Evolutionary conservation across 805 yeast genomes (phyloP).

Genomic region (Barnettozyma sp.): DNA sequence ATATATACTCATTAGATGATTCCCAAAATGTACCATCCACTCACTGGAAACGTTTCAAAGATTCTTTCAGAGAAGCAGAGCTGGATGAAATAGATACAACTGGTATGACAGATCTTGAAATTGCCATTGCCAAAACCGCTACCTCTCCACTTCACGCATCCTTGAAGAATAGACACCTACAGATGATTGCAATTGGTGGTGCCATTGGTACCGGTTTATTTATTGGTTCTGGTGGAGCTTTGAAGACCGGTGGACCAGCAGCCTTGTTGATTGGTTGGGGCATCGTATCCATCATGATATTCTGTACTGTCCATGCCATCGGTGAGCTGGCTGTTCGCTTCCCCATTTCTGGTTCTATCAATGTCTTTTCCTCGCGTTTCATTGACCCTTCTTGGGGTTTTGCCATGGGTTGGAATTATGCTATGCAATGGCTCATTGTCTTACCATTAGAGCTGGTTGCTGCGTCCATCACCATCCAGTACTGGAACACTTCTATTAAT

Average conservation of each 20-base stretch:
- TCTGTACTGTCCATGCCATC: conserved; percentile 52
- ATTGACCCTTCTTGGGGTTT: conserved; percentile 52
- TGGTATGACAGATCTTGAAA: too few species aligned
- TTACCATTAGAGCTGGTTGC: conserved; percentile 57
- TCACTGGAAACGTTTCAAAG: conserved; percentile 54
- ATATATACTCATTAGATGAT: conserved; percentile 20
- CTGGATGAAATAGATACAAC: too few species aligned
- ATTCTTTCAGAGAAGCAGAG: too few species aligned
- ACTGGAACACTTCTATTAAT: conserved; percentile 43
- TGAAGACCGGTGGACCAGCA: conserved; percentile 58
- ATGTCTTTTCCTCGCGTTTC: conserved; percentile 43
- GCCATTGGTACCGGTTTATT: conserved; percentile 68
- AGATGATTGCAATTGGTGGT: conserved; percentile 67
- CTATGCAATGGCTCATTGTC: conserved; percentile 48
- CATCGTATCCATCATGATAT: conserved; percentile 51
- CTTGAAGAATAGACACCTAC: conserved; percentile 51
- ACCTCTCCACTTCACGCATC: too few species aligned
- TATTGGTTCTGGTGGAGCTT: conserved; percentile 55
- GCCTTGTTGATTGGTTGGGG: conserved; percentile 53
- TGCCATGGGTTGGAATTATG: conserved; percentile 47
- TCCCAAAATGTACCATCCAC: conserved; percentile 42
- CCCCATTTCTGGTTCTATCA: conserved; percentile 49
- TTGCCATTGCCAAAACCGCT: too few species aligned
- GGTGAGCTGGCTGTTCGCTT: conserved; percentile 48
- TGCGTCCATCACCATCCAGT: conserved; percentile 48